Conservation (phyloP, 1,284 basidiomycete genomes). For the Taiwanofungus camphoratus region DNA sequence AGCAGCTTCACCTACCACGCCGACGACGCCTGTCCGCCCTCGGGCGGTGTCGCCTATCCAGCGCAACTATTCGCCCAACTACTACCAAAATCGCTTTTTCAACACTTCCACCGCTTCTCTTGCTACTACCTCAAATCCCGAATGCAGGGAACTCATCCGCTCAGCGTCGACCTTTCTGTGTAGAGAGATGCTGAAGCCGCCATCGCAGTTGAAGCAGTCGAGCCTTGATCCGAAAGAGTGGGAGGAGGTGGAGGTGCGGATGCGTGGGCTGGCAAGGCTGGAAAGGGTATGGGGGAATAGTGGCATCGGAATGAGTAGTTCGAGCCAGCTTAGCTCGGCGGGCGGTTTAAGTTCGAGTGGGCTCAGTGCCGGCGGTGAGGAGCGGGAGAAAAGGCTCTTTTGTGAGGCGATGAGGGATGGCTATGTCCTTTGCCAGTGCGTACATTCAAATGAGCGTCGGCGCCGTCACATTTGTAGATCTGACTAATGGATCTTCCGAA, state of each 20-base stretch:
- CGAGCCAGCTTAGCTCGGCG: slow-evolving; percentile 35
- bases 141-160: slow-evolving; percentile 60
- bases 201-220: slow-evolving; percentile 42
- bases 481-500: not conserved
- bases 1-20: slow-evolving; percentile 19
- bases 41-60: slow-evolving; percentile 35
- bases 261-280: slow-evolving; percentile 53
- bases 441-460: too few relatives aligned
- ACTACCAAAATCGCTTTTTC: slow-evolving; percentile 34
- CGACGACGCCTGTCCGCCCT: slow-evolving; percentile 22
- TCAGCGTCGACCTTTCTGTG: slow-evolving; percentile 55
- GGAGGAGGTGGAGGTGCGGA: slow-evolving; percentile 68
- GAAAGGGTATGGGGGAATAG: slow-evolving; percentile 70
- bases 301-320: slow-evolving; percentile 35
- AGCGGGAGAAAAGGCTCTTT: slow-evolving; percentile 68
- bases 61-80: slow-evolving; percentile 39
- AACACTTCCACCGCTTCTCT: slow-evolving; percentile 54
- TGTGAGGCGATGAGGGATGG: slow-evolving; percentile 76
- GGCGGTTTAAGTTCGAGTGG: slow-evolving; percentile 31
- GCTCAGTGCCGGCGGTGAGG: slow-evolving; percentile 54
- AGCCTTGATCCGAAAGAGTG: slow-evolving; percentile 48
- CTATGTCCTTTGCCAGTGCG: slow-evolving; percentile 82
- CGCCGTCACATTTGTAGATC: slow-evolving; percentile 3
- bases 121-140: slow-evolving; percentile 35
- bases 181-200: slow-evolving; percentile 56